Percentiles rank a stretch among this genome's conserved stretches.
Conservation (phyloP, 148 eudicot species). For the Bassia scoparia region DNA sequence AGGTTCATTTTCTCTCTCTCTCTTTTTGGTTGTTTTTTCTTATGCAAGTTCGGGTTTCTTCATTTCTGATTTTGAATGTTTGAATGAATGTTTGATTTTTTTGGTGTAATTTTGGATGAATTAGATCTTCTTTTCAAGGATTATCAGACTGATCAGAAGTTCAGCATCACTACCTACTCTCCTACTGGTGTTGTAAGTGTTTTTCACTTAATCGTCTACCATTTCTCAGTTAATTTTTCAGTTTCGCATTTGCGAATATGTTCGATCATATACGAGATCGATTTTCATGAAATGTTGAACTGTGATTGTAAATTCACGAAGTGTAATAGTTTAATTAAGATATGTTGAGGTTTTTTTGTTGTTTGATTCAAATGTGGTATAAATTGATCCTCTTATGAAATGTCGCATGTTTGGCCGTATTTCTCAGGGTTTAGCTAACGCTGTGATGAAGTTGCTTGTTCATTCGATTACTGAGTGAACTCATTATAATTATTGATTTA, state of each 20-base stretch:
- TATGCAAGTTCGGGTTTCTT: background rate
- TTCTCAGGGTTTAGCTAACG: background rate
- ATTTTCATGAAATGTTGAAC: background rate
- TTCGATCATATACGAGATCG: background rate
- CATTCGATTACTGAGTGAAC: background rate
- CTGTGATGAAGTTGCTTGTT: background rate
- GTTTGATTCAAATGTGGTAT: background rate
- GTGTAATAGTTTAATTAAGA: background rate
- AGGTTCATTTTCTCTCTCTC: slow-evolving; percentile 37
- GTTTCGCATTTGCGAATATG: background rate
- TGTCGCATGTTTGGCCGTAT: background rate
- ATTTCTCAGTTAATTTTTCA: background rate
- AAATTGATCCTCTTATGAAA: background rate
- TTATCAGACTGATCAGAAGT: slow-evolving; percentile 74
- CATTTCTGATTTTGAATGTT: background rate
- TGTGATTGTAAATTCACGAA: background rate
- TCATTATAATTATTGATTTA: background rate
- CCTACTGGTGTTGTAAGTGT: slow-evolving; percentile 73
- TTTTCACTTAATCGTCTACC: background rate
- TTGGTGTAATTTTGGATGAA: background rate
- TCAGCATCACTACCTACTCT: slow-evolving; percentile 63
- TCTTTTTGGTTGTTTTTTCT: background rate
- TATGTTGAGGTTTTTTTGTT: background rate
- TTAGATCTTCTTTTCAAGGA: slow-evolving; percentile 76
- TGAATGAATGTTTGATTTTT: background rate